phyloP scores from a whole-genome alignment of 768 basidiomycete genomes.

The Trametes punicea region DNA sequence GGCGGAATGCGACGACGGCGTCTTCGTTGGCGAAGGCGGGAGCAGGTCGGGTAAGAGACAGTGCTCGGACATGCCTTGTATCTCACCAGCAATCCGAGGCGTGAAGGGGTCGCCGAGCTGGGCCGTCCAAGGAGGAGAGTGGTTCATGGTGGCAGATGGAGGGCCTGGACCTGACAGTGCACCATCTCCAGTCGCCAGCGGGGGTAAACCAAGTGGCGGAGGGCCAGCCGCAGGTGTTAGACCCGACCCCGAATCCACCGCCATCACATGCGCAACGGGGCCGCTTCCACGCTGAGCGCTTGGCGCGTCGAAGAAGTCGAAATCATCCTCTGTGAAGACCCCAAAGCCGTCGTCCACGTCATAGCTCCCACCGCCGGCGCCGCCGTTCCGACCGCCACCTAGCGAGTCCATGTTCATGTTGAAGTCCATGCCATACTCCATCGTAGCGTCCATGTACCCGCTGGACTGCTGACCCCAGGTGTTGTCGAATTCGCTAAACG shows the following conservation, averaged over 20 bases:
- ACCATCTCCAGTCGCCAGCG: conserved; percentile 31
- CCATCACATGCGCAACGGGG: conserved; percentile 17
- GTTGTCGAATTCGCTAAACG: conserved; percentile 24
- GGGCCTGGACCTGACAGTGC: conserved; percentile 28
- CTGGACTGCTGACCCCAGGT: conserved; percentile 22
- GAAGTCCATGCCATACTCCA: conserved; percentile 45
- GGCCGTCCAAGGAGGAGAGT: conserved; percentile 21
- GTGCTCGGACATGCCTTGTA: conserved; percentile 2
- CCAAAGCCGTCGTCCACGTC: conserved; percentile 33
- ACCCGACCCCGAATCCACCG: background rate
- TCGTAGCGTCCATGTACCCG: conserved; percentile 37
- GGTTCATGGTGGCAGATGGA: conserved; percentile 26
- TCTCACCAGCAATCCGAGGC: conserved; percentile 11
- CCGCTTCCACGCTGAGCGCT: conserved; percentile 28
- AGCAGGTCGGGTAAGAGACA: conserved; percentile 39
- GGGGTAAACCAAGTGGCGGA: conserved; percentile 33
- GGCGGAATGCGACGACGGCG: conserved; percentile 43
- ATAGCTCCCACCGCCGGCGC: conserved; percentile 26
- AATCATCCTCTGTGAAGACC: conserved; percentile 81
- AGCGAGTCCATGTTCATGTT: conserved; percentile 45
- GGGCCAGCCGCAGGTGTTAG: conserved; percentile 34
- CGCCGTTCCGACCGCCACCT: conserved; percentile 29
- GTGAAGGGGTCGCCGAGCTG: conserved; percentile 23
- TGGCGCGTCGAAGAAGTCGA: conserved; percentile 79
- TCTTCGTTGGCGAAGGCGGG: conserved; percentile 50